A percentile compares a stretch with the other conserved stretches of the same genome.
Conservation (phyloP, 352 stramenopile species). For the Pythium monospermum region DNA sequence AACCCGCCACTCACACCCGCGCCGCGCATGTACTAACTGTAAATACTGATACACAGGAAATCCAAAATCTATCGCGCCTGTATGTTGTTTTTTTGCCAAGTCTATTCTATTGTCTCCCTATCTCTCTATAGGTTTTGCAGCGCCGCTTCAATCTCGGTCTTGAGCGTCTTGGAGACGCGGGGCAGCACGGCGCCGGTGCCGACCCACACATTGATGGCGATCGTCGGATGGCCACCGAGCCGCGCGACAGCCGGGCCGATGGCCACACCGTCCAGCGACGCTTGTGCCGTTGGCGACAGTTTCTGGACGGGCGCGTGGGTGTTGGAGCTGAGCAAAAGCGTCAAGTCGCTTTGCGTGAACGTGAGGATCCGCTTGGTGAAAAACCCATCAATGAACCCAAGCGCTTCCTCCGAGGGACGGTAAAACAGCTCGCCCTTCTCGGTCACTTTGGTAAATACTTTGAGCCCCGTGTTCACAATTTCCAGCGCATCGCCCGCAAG, state of each 20-base stretch:
- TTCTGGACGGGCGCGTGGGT: conserved; percentile 50
- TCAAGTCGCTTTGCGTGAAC: conserved; percentile 40
- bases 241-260: conserved; percentile 60
- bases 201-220: conserved; percentile 77
- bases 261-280: conserved; percentile 23
- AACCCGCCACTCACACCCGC: too few relatives aligned
- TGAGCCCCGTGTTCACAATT: conserved; percentile 91
- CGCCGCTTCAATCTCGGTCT: conserved; percentile 45
- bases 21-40: background rate
- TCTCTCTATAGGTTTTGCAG: conserved; percentile 18
- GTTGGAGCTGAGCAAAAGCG: conserved; percentile 37
- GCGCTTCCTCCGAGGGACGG: conserved; percentile 80
- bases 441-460: conserved; percentile 82
- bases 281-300: conserved; percentile 35
- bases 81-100: background rate
- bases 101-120: too few relatives aligned
- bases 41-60: too few relatives aligned
- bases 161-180: conserved; percentile 68
- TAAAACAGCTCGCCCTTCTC: conserved; percentile 72
- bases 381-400: conserved; percentile 81
- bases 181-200: conserved; percentile 64
- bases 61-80: background rate
- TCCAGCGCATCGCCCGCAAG: conserved; percentile 68
- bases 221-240: conserved; percentile 28
- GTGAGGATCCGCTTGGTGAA: conserved; percentile 77